Base-by-base conservation (phyloP, 192 early-diverging fungal genomes). In the Backusella westeae region DNA sequence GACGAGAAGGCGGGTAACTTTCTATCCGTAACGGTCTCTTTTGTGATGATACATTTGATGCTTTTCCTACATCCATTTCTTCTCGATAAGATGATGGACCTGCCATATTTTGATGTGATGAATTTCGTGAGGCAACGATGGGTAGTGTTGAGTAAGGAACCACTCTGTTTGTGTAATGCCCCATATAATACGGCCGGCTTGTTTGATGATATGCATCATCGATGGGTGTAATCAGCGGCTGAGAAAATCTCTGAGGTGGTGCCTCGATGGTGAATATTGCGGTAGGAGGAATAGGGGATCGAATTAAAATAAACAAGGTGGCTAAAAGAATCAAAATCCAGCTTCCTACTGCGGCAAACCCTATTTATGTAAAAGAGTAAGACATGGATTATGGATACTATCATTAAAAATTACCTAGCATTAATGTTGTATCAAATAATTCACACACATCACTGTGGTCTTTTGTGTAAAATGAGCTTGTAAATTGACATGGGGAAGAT, bases 271-370 rank as follows among this genome's bases (percentile, higher is more conserved):
- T 71, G 23, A 71, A 71, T 29, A 71, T 71, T 5, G 70, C 39
- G 1, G 70, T 71, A 49, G 70, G 70, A 32, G 70, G 70, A 19
- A 49, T 49, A 49, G 70, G 70, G 17, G 70, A 49, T 7, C 70
- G 70, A 49, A 71, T 71, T 71, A 71, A 49, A 71, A 71, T 44
- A 32, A 71, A 71, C 6, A 71, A 32, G 29, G 70, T 71, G 70
- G 26, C 70, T 71, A 71, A 71, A 19, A 71, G 39, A 17, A 32
- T 41, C 15, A 71, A 34, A 44, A 71, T 44, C 70, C 70, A 71
- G 8, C 70, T 34, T 14, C 70, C 70, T 34, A 71, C 70, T 44
- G 70, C 70, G 23, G 44, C 42, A 71, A 49, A 71, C 12, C 39
- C 70, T 71, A 71, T 46, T 46, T 14, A 46, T 19, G 34, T 46